phyloP scores from a whole-genome alignment of 2,329 filamentous ascomycete genomes.

The Amauroascus niger region DNA sequence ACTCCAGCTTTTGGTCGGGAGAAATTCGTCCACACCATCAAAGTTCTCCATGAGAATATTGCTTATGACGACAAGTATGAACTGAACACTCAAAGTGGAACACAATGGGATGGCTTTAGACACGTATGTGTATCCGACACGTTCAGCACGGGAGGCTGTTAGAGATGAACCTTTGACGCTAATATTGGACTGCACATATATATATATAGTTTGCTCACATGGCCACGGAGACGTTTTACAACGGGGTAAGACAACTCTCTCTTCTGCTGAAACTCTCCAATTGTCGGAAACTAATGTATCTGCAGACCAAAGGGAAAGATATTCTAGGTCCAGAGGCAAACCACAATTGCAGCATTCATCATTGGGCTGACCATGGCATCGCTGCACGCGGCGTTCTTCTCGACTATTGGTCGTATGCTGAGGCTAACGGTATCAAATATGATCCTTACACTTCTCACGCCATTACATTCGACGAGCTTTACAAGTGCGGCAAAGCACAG shows the following conservation, averaged over 20 bases:
- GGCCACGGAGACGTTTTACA: slow-evolving; percentile 33
- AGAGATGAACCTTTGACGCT: not conserved
- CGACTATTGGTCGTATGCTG: slow-evolving; percentile 40
- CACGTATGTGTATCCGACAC: slow-evolving; percentile 28
- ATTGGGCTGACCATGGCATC: slow-evolving; percentile 36
- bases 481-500: slow-evolving; percentile 50
- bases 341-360: slow-evolving; percentile 35
- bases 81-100: slow-evolving; percentile 42
- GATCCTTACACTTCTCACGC: slow-evolving; percentile 45
- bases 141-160: not conserved
- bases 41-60: slow-evolving; percentile 29
- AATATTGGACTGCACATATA: slow-evolving; percentile 14
- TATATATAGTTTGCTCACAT: slow-evolving; percentile 31
- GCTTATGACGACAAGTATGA: slow-evolving; percentile 39
- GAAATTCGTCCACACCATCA: slow-evolving; percentile 47
- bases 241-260: slow-evolving; percentile 25
- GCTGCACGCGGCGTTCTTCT: slow-evolving; percentile 36
- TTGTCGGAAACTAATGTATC: not conserved
- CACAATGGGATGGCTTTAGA: slow-evolving; percentile 44
- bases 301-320: slow-evolving; percentile 28
- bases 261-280: not conserved
- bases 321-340: slow-evolving; percentile 28
- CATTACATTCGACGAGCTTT: slow-evolving; percentile 48
- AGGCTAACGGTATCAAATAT: slow-evolving; percentile 43
- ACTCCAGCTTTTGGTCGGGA: slow-evolving; percentile 46